These are phyloP conservation scores for Fusarium ambrosium DNA, from an alignment of 2,329 filamentous ascomycete species.

Conservation along the genomic window DNA sequence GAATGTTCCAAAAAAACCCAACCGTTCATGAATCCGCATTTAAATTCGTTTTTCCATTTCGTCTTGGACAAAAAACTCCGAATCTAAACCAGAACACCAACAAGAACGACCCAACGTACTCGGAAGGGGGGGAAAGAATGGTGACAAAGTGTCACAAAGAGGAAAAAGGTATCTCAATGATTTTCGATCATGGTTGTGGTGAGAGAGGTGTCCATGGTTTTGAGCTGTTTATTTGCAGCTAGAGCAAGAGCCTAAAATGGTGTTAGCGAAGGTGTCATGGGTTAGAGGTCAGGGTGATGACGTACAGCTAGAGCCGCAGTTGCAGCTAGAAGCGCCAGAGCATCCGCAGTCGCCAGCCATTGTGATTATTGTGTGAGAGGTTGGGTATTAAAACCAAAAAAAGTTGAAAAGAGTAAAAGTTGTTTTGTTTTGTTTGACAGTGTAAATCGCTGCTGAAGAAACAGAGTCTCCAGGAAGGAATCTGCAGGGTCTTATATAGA, in stretches of 20 bases:
- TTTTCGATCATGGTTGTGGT: slow-evolving; percentile 27
- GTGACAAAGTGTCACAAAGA: slow-evolving; percentile 27
- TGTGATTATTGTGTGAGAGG: slow-evolving; percentile 42
- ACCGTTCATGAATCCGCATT: slow-evolving; percentile 22
- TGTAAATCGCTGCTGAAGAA: slow-evolving; percentile 32
- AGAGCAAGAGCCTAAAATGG: slow-evolving; percentile 49
- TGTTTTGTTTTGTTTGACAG: slow-evolving; percentile 22
- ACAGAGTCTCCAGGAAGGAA: slow-evolving; percentile 18
- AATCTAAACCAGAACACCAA: slow-evolving; percentile 5
- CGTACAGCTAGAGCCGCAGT: slow-evolving; percentile 55
- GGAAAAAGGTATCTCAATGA: slow-evolving; percentile 23
- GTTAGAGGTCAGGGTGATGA: slow-evolving; percentile 2
- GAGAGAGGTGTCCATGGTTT: slow-evolving; percentile 1
- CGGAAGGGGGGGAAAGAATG: slow-evolving; percentile 23
- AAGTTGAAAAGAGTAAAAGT: slow-evolving; percentile 3
- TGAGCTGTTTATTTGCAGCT: slow-evolving; percentile 47
- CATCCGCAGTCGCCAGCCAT: slow-evolving; percentile 56
- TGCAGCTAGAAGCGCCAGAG: slow-evolving; percentile 52
- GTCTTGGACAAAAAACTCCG: neutral
- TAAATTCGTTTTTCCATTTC: slow-evolving; percentile 10
- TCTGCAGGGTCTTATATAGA: slow-evolving; percentile 47
- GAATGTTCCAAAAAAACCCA: slow-evolving; percentile 19
- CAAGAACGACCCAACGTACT: slow-evolving; percentile 14
- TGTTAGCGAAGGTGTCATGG: slow-evolving; percentile 24
- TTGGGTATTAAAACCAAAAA: slow-evolving; percentile 25